Conservation (phyloP, 371 early-diverging fungal species). For the Mortierella sp. region DNA sequence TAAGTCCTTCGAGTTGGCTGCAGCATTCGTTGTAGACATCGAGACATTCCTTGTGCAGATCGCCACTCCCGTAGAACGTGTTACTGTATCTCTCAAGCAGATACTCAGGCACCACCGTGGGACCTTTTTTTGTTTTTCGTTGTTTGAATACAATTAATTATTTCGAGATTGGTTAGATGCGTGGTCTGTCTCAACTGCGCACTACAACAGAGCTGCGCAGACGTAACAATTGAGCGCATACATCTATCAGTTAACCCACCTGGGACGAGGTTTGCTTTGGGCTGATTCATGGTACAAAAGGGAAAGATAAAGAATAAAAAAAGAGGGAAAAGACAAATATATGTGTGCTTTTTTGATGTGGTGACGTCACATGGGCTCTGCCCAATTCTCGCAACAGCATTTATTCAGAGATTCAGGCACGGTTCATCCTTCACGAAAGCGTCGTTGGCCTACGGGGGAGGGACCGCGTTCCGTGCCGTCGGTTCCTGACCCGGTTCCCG, state of each 20-base stretch:
- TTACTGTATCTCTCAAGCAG: slow-evolving; percentile 30
- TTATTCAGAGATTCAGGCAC: slow-evolving; percentile 7
- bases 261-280: slow-evolving; percentile 41
- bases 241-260: slow-evolving; percentile 19
- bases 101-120: slow-evolving; percentile 38
- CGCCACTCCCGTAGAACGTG: slow-evolving; percentile 51
- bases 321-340: not conserved
- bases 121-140: slow-evolving; percentile 30
- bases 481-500: slow-evolving; percentile 1
- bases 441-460: not conserved
- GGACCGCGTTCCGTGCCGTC: slow-evolving; percentile 6
- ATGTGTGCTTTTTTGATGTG: too few species aligned
- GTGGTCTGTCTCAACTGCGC: not conserved
- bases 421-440: not conserved
- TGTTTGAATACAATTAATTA: too few species aligned
- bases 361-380: not conserved
- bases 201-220: not conserved
- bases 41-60: slow-evolving; percentile 33
- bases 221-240: too few species aligned
- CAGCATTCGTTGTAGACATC: slow-evolving; percentile 28
- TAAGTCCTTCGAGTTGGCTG: slow-evolving; percentile 13
- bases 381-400: not conserved
- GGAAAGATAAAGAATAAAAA: not conserved
- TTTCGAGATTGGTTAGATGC: too few species aligned
- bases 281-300: slow-evolving; percentile 23